Evolutionary conservation across 306 rosid genomes (phyloP), one percentile per base, ranked within the genome.

Genomic region (Prunus mongolica): DNA sequence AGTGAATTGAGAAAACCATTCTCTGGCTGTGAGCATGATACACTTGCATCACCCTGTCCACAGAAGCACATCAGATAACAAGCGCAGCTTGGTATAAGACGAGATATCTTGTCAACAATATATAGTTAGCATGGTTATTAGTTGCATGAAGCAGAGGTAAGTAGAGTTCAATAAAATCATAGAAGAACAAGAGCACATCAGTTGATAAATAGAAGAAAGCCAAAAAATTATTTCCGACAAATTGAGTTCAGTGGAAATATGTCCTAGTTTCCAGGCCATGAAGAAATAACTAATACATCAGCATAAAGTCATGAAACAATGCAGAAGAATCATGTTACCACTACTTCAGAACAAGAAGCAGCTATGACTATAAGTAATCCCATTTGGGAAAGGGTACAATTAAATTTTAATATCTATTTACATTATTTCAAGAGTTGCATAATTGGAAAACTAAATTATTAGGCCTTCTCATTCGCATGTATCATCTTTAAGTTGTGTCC

Each of bases 1-100:
- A 80, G 69, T 4, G 97, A 83, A 86, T 71, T 86, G 60, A 68
- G 64, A 80, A 80, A 85, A 76, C 96, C 91, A 72, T 90, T 95
- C 80, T 92, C 97, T 11, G 83, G 70, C 75, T 78, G 89, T 2
- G 90, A 82, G 76, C 88, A 47, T 25, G 90, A 70, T 75, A 86
- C 75, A 60, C 72, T 79, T 14, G 79, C 76, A 74, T 89, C 91
- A 77, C 86, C 98, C 97, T 89, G 87, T 57, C 66, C 69, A 75
- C 52, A 80, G 72, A 78, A 82, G 49, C 46, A 76, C 63, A 75
- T 58, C 73, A 78, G 58, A 71, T 51, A 19, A 77, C 30, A 49
- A 22, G 72, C 73, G 60, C 34, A 54, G 47, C 25, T 19, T n/a
- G 20, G 3, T 52, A 27, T 56, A 50, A 44, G 57, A 72, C 15